phyloP scores from a whole-genome alignment of 495 filamentous ascomycete species.

The Chaetomium cochliodes region DNA sequence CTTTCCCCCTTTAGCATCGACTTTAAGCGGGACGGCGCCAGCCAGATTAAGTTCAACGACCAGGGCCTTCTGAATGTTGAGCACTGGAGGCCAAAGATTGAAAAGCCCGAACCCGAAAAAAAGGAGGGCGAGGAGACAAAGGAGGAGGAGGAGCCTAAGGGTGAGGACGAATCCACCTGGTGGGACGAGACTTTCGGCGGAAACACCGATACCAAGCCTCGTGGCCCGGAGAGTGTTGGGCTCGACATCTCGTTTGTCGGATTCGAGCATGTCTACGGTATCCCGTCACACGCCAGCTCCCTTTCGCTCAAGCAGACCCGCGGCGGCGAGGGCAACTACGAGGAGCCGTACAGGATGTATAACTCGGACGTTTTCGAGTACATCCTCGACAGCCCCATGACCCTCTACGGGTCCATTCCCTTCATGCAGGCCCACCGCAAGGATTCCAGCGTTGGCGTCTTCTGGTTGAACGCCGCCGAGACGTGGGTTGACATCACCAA shows the following conservation, averaged over 20 bases:
- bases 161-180: constrained; percentile 82
- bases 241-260: constrained; percentile 89
- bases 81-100: constrained; percentile 90
- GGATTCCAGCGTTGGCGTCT: constrained; percentile 91
- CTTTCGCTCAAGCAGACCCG: constrained; percentile 86
- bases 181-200: constrained; percentile 97
- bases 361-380: constrained; percentile 98
- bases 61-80: constrained; percentile 86
- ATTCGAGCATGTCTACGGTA: constrained; percentile 90
- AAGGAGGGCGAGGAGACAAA: constrained; percentile 49
- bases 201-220: constrained; percentile 89
- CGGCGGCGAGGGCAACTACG: constrained; percentile 79
- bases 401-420: constrained; percentile 92
- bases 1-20: constrained; percentile 80
- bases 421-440: constrained; percentile 96
- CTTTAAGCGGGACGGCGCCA: constrained; percentile 76
- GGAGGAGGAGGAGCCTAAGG: constrained; percentile 31
- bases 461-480: constrained; percentile 97
- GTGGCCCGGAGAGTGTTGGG: constrained; percentile 81
- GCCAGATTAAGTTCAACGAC: constrained; percentile 86
- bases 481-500: constrained; percentile 97
- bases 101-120: constrained; percentile 56
- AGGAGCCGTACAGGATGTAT: constrained; percentile 92
- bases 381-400: constrained; percentile 95
- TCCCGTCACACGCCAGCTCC: constrained; percentile 88